Conservation (phyloP, 2,329 filamentous ascomycete species). For the Colletotrichum euphorbiae region DNA sequence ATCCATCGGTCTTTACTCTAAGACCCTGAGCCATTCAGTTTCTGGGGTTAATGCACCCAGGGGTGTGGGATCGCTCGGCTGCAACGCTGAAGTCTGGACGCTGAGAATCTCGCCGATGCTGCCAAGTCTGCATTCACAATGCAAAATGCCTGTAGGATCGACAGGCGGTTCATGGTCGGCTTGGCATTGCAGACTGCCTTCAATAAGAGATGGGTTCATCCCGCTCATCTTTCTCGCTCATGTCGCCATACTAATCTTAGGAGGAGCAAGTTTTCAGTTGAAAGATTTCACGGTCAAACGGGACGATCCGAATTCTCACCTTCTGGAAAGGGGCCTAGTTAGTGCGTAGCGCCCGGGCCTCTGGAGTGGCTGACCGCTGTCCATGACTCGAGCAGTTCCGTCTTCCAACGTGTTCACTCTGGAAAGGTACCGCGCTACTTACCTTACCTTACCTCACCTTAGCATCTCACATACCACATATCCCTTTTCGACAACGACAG, state of each 20-base stretch:
- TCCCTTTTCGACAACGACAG: background rate
- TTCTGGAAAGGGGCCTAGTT: slow-evolving; percentile 4
- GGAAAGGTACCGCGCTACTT: slow-evolving; percentile 32
- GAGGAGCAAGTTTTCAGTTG: background rate
- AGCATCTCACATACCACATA: slow-evolving; percentile 2
- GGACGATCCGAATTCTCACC: background rate
- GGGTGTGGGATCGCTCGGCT: background rate
- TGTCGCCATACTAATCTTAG: background rate
- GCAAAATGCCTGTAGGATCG: background rate
- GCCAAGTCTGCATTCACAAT: background rate
- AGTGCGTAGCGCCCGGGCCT: background rate
- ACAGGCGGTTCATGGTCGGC: background rate
- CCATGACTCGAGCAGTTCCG: background rate
- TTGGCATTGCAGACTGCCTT: no score
- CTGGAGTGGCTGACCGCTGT: background rate
- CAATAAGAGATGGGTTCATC: background rate
- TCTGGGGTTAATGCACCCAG: background rate
- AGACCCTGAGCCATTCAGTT: background rate
- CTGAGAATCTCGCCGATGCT: background rate
- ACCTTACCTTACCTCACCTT: no score
- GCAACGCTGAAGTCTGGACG: background rate
- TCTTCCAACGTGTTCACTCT: slow-evolving; percentile 40
- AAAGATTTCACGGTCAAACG: background rate
- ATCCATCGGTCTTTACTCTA: background rate
- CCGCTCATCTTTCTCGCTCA: background rate